A percentile compares a stretch with the other conserved stretches of the same genome.
phyloP scores from a whole-genome alignment of 306 rosid genomes.

The Oxytropis ochrocephala region DNA sequence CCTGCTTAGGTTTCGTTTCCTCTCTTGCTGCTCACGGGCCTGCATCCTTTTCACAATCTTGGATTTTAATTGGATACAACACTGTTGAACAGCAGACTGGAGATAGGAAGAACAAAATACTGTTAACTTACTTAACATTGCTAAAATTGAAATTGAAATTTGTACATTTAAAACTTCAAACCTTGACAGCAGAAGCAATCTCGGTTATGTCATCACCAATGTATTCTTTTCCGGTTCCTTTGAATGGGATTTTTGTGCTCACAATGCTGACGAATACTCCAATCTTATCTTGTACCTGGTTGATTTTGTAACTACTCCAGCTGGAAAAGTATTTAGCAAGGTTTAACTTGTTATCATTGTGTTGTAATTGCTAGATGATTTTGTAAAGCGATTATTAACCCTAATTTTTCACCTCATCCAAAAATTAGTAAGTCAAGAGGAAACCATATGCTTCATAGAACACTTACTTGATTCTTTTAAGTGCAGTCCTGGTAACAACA shows the following conservation, averaged over 20 bases:
- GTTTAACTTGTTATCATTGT: background rate
- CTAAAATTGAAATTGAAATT: slow-evolving; percentile 11
- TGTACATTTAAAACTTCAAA: slow-evolving; percentile 23
- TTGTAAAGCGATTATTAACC: slow-evolving; percentile 13
- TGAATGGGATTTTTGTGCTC: slow-evolving; percentile 96
- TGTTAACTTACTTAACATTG: slow-evolving; percentile 15
- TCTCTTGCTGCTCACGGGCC: slow-evolving; percentile 97
- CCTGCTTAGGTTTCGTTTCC: slow-evolving; percentile 89
- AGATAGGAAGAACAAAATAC: slow-evolving; percentile 6
- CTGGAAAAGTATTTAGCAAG: slow-evolving; percentile 33
- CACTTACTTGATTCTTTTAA: slow-evolving; percentile 87
- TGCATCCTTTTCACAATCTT: slow-evolving; percentile 89
- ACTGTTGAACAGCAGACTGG: slow-evolving; percentile 92
- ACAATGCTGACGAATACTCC: slow-evolving; percentile 93
- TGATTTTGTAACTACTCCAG: slow-evolving; percentile 91
- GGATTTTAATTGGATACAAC: slow-evolving; percentile 86
- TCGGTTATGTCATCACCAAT: slow-evolving; percentile 95
- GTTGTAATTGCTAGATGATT: background rate
- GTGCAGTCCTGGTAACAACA: slow-evolving; percentile 90
- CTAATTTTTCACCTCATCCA: background rate
- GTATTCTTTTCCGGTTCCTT: slow-evolving; percentile 98
- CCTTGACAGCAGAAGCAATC: slow-evolving; percentile 95
- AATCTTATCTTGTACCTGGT: slow-evolving; percentile 87
- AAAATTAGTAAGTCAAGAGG: background rate
- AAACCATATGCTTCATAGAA: background rate